These are phyloP conservation scores for Globisporangium abappressorium DNA, from an alignment of 352 stramenopile genomes.

Conservation along the genomic window DNA sequence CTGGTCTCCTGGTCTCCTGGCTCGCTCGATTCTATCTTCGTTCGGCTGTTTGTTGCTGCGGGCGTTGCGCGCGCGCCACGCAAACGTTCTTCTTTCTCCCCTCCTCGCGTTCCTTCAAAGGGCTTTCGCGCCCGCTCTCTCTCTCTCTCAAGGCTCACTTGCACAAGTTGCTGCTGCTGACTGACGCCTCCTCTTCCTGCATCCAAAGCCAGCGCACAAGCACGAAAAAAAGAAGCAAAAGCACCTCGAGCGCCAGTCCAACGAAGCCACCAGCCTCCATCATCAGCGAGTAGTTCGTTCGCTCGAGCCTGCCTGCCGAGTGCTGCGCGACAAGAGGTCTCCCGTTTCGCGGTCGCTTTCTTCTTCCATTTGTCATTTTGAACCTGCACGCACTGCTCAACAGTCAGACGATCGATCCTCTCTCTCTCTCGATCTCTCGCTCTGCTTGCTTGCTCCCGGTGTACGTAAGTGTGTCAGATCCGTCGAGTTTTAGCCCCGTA, in stretches of 20 bases:
- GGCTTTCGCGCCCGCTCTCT: not conserved
- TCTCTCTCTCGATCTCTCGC: not conserved
- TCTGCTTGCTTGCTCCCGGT: not conserved
- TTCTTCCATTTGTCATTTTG: conserved; percentile 12
- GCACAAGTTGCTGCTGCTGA: not conserved
- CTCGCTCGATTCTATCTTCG: not conserved
- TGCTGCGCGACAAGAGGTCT: not conserved
- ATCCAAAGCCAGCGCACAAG: not conserved
- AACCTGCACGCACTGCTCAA: not conserved
- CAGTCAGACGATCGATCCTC: no score
- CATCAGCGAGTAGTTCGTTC: not conserved
- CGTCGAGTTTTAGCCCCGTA: not conserved
- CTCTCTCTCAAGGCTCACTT: not conserved
- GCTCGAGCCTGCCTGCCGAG: not conserved
- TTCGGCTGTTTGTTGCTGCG: not conserved
- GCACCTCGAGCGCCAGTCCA: not conserved
- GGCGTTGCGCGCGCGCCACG: not conserved
- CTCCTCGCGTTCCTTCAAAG: not conserved
- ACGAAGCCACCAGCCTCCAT: not conserved
- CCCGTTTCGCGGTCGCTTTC: conserved; percentile 1
- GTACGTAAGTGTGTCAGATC: not conserved
- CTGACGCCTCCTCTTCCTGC: not conserved
- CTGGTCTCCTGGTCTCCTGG: no score
- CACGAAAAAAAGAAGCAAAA: not conserved
- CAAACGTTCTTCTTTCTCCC: not conserved